Evolutionary conservation across 257 asterid species (phyloP).

Genomic region (Nicotiana otophora): DNA sequence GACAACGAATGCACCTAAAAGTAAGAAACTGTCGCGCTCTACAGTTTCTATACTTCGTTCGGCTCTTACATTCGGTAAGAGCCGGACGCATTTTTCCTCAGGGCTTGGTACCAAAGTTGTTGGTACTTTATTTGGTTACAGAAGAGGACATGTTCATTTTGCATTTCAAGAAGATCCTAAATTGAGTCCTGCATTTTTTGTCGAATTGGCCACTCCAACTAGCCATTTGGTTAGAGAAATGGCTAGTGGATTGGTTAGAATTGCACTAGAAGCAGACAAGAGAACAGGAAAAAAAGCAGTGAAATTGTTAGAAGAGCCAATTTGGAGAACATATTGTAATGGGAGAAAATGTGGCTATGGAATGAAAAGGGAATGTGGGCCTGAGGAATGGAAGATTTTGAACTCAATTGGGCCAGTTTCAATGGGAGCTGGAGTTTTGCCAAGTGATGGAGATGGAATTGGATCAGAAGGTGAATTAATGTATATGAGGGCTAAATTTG

Average conservation of each 20-base stretch:
- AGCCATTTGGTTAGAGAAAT: constrained; percentile 68
- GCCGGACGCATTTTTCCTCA: constrained; percentile 28
- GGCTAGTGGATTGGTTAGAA: constrained; percentile 84
- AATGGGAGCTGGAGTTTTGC: constrained; percentile 97
- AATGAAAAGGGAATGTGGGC: constrained; percentile 70
- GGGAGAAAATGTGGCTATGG: constrained; percentile 89
- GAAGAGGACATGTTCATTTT: constrained; percentile 77
- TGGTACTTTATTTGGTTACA: constrained; percentile 76
- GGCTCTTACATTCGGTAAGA: constrained; percentile 31
- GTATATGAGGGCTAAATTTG: constrained; percentile 96
- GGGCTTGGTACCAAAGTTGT: constrained; percentile 58
- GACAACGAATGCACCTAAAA: constrained; percentile 22
- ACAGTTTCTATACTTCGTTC: constrained; percentile 48
- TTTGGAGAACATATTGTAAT: constrained; percentile 88
- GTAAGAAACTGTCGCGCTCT: constrained; percentile 36
- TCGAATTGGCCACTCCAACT: constrained; percentile 72
- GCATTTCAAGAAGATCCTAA: constrained; percentile 73
- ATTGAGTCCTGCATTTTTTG: constrained; percentile 50
- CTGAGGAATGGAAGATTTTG: constrained; percentile 75
- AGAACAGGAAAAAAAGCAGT: constrained; percentile 37
- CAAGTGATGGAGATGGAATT: constrained; percentile 36
- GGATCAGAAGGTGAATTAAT: constrained; percentile 64
- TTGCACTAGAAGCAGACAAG: constrained; percentile 76
- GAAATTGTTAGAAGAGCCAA: constrained; percentile 55
- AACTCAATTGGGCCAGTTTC: constrained; percentile 74